phyloP scores from a whole-genome alignment of 805 yeast genomes.

The Cyberlindnera mississippiensis region DNA sequence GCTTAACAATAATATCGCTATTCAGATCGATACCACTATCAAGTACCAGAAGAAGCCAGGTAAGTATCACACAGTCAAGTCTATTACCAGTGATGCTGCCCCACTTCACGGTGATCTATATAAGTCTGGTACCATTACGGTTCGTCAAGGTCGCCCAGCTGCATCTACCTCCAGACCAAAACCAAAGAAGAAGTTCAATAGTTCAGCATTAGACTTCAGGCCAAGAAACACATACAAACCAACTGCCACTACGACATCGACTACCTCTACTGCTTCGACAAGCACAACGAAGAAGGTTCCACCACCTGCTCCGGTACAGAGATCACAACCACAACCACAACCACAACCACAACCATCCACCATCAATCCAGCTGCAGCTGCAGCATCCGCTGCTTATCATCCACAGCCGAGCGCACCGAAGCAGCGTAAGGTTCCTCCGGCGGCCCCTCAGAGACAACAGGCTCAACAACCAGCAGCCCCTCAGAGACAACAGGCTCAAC shows the following conservation, averaged over 20 bases:
- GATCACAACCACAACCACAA: conserved; percentile 51
- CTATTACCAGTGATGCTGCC: conserved; percentile 56
- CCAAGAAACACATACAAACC: conserved; percentile 24
- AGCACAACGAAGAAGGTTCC: conserved; percentile 25
- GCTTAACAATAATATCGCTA: conserved; percentile 50
- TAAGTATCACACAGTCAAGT: conserved; percentile 66
- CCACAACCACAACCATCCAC: conserved; percentile 69
- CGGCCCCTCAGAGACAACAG: conserved; percentile 1
- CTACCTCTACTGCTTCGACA: not conserved
- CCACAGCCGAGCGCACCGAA: not conserved
- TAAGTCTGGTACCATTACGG: conserved; percentile 85
- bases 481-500: conserved; percentile 23
- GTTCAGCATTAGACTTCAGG: conserved; percentile 27
- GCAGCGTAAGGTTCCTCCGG: conserved; percentile 1
- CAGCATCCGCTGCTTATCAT: conserved; percentile 1
- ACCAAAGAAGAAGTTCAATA: conserved; percentile 53
- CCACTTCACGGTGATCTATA: conserved; percentile 69
- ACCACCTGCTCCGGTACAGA: conserved; percentile 29
- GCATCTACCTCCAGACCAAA: conserved; percentile 65
- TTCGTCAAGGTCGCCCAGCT: conserved; percentile 74
- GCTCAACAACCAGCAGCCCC: conserved; percentile 3
- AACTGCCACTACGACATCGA: not conserved
- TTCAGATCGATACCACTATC: conserved; percentile 68
- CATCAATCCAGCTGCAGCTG: conserved; percentile 10
- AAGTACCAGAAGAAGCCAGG: conserved; percentile 91